These are phyloP conservation scores for Ilex asprella DNA, from an alignment of 257 asterid species.

Conservation along the genomic window DNA sequence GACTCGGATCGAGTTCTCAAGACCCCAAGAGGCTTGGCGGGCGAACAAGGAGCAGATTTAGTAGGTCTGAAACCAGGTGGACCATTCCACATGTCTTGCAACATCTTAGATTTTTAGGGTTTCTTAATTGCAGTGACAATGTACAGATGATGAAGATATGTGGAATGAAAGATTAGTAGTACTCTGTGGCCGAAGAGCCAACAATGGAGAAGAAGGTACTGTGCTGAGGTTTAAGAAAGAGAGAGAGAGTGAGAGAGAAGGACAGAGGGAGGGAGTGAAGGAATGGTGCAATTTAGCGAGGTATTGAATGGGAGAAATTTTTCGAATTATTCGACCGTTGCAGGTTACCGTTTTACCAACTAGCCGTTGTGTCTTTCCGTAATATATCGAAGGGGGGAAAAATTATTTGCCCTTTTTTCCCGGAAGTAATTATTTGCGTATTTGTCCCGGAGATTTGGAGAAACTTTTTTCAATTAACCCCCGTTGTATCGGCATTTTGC, in stretches of 20 bases:
- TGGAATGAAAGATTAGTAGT: constrained; percentile 9
- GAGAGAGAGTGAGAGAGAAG: neutral
- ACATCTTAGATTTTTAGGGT: constrained; percentile 29
- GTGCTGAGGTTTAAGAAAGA: neutral
- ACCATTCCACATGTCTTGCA: constrained; percentile 87
- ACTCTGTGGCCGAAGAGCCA: neutral
- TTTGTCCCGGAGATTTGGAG: neutral
- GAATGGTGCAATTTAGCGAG: constrained; percentile 32
- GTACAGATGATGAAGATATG: constrained; percentile 9
- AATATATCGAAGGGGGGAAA: neutral
- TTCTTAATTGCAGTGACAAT: neutral
- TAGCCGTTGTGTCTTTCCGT: constrained; percentile 51
- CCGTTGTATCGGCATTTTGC: too few relatives aligned
- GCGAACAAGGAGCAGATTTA: constrained; percentile 87
- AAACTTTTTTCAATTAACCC: neutral
- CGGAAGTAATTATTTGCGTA: constrained; percentile 3
- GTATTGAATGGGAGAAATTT: neutral
- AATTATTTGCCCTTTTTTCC: too few relatives aligned
- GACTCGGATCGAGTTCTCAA: constrained; percentile 71
- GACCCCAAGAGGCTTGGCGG: constrained; percentile 80
- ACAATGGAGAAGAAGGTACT: neutral
- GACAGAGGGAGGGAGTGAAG: constrained; percentile 4
- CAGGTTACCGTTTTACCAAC: constrained; percentile 43
- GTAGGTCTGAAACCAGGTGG: constrained; percentile 86
- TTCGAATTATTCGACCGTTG: constrained; percentile 63